Evolutionary conservation across 441 rosid genomes (phyloP).

Genomic region (Euphorbia neoarborescens): DNA sequence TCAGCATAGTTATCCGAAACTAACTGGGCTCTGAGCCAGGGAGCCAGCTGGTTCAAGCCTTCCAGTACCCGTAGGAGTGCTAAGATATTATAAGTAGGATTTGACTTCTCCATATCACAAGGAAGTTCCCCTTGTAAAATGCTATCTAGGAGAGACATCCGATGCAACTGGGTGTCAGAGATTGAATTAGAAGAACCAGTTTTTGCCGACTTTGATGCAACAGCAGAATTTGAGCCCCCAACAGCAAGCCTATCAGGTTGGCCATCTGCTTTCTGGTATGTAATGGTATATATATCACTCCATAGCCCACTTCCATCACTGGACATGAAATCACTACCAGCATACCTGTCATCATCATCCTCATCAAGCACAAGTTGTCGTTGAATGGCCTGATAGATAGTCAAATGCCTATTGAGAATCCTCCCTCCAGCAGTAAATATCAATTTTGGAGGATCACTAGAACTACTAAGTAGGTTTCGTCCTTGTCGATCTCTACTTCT

Average conservation of each 20-base stretch:
- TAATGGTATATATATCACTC: slow-evolving; percentile 86
- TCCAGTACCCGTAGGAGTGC: slow-evolving; percentile 83
- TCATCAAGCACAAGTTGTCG: slow-evolving; percentile 83
- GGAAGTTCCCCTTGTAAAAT: slow-evolving; percentile 92
- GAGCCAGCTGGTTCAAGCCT: slow-evolving; percentile 88
- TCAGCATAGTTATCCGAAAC: slow-evolving; percentile 59
- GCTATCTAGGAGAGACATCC: slow-evolving; percentile 77
- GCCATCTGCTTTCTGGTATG: slow-evolving; percentile 80
- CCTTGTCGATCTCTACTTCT: slow-evolving; percentile 92
- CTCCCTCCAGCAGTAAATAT: slow-evolving; percentile 84
- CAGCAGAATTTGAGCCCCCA: slow-evolving; percentile 51
- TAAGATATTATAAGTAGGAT: slow-evolving; percentile 79
- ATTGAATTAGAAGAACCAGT: slow-evolving; percentile 44
- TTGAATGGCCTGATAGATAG: slow-evolving; percentile 97
- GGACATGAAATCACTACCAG: slow-evolving; percentile 67
- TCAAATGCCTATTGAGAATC: slow-evolving; percentile 86
- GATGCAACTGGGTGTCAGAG: slow-evolving; percentile 45
- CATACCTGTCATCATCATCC: slow-evolving; percentile 87
- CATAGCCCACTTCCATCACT: slow-evolving; percentile 90
- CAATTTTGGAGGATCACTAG: slow-evolving; percentile 72
- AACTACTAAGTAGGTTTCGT: slow-evolving; percentile 57
- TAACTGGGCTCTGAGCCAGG: slow-evolving; percentile 70
- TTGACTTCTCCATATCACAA: slow-evolving; percentile 89
- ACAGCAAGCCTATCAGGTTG: slow-evolving; percentile 56
- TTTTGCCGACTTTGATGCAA: slow-evolving; percentile 49